Evolutionary conservation across 1,139 yeast genomes (phyloP), one percentile per base, ranked within the genome.

Genomic region (Debaryomyces robertsiae): DNA sequence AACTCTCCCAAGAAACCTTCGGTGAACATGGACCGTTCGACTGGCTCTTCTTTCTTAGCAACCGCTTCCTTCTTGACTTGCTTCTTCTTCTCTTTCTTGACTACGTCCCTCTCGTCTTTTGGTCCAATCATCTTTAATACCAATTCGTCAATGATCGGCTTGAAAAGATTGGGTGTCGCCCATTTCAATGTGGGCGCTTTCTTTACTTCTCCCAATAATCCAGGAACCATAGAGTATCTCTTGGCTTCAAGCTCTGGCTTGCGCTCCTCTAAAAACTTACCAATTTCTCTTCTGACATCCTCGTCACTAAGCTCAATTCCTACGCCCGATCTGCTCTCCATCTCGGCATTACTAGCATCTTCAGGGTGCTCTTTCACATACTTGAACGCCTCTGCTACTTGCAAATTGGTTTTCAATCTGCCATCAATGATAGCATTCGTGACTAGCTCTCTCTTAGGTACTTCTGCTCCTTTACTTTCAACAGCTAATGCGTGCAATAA

Each of bases 1-100:
- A 94, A 74, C 46, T 88, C 95, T 32, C 98, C 98, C 44, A 94
- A 74, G 69, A 93, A 94, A 7, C 99, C 99, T 64, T 93, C 98
- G 13, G 83, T 73, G 60, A 91, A 94, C 96, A 94, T 91, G 34
- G 93, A 81, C 63, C 95, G 76, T 46, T 73, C 73, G 4, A 55
- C 57, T n/a, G 57, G 65, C 9, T 57, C 60, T 6, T 51, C 51
- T 23, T 60, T 58, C 35, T 58, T 52, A 14, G 55, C 50, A 27
- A 55, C 56, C 11, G 56, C 57, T 3, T 47, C 53, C 11, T 53
- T 54, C 15, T 52, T 49, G 24, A 50, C 48, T 42, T 55, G 55
- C 46, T 75, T 73, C 59, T 81, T 82, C 72, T 85, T 84, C 58
- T 83, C 88, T 71, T 87, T 85, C 68, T 87, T 87, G 41, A 82